Evolutionary conservation across 345 rosid species (phyloP).

Genomic region (Litchi chinensis): DNA sequence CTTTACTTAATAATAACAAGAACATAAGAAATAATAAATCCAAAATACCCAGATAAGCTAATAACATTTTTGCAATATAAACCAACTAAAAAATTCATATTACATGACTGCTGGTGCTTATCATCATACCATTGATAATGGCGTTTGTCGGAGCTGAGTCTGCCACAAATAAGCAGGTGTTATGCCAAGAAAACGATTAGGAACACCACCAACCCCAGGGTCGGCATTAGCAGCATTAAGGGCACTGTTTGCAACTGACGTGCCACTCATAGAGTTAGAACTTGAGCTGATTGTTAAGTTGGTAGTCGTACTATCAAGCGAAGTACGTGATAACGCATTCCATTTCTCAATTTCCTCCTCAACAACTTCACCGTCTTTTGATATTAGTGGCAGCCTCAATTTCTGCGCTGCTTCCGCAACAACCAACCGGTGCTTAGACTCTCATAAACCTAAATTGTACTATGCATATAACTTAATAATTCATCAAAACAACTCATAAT

Average conservation of each 20-base stretch:
- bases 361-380: slow-evolving; percentile 87
- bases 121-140: slow-evolving; percentile 60
- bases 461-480: not conserved
- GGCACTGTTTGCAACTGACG: slow-evolving; percentile 39
- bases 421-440: slow-evolving; percentile 78
- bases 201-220: slow-evolving; percentile 87
- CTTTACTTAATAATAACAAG: slow-evolving; percentile 5
- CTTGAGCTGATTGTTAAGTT: slow-evolving; percentile 73
- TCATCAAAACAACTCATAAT: not conserved
- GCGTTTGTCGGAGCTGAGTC: slow-evolving; percentile 77
- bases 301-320: slow-evolving; percentile 82
- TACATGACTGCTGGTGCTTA: not conserved
- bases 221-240: slow-evolving; percentile 56
- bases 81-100: not conserved
- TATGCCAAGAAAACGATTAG: slow-evolving; percentile 89
- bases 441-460: slow-evolving; percentile 69
- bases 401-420: slow-evolving; percentile 98
- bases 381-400: slow-evolving; percentile 88
- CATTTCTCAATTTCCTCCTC: slow-evolving; percentile 95
- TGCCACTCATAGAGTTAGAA: slow-evolving; percentile 64
- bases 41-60: not conserved
- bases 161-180: slow-evolving; percentile 86
- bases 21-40: not conserved
- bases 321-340: slow-evolving; percentile 80
- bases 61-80: too few species aligned